Evolutionary conservation across 805 yeast species (phyloP).

Genomic region (Nematodospora valgi): DNA sequence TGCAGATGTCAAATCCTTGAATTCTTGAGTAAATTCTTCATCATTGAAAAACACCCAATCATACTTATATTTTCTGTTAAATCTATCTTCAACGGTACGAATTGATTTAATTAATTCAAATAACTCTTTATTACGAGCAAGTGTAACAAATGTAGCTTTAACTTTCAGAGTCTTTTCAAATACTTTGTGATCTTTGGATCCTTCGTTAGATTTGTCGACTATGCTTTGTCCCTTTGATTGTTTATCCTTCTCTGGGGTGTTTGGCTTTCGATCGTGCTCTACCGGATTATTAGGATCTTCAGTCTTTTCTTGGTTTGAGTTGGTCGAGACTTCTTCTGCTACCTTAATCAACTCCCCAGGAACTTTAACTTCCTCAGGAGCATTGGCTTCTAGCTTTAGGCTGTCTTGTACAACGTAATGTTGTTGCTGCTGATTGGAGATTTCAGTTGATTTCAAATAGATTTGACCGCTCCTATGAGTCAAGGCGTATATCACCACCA

Average conservation of each 20-base stretch:
- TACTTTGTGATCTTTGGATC: no score
- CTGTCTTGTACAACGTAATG: neutral
- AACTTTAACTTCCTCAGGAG: neutral
- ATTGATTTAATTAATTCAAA: constrained; percentile 74
- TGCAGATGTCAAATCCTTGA: constrained; percentile 62
- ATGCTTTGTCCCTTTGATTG: no score
- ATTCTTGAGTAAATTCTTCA: constrained; percentile 77
- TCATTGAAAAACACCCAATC: constrained; percentile 97
- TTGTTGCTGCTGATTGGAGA: no score
- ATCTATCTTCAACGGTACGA: constrained; percentile 80
- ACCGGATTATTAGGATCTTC: neutral
- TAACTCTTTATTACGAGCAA: constrained; percentile 78
- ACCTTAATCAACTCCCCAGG: constrained; percentile 2
- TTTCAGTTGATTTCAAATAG: neutral
- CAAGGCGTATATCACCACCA: neutral
- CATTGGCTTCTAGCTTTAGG: neutral
- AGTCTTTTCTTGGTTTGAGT: constrained; percentile 4
- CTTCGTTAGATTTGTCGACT: no score
- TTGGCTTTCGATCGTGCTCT: neutral
- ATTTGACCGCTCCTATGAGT: constrained; percentile 3
- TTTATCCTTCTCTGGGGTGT: neutral
- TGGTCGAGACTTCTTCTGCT: neutral
- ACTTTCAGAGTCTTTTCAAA: no score
- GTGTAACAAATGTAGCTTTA: constrained; percentile 58
- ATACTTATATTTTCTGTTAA: constrained; percentile 74